Evolutionary conservation across 1,284 basidiomycete species (phyloP).

Genomic region (Naganishia albida): DNA sequence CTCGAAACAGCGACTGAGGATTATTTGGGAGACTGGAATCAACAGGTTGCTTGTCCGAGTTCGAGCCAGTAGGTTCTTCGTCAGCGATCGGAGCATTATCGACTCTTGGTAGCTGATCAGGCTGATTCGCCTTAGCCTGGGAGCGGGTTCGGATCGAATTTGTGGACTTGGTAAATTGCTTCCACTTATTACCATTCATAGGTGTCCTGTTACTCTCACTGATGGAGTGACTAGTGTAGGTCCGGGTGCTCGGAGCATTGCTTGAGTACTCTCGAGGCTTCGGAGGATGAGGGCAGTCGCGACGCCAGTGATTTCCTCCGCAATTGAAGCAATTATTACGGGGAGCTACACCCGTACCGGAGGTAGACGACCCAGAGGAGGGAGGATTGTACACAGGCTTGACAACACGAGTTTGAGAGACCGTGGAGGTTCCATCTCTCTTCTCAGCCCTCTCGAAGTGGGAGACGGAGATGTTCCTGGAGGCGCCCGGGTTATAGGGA

Average conservation of each 20-base stretch:
- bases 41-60: background rate
- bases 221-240: background rate
- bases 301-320: conserved; percentile 14
- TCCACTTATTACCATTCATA: conserved; percentile 19
- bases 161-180: background rate
- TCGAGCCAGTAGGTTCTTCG: background rate
- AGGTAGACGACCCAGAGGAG: background rate
- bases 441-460: conserved; percentile 2
- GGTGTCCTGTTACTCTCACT: conserved; percentile 14
- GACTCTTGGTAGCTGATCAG: no score
- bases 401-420: background rate
- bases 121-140: no score
- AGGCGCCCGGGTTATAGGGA: no score
- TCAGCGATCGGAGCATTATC: background rate
- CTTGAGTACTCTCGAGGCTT: conserved; percentile 3
- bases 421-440: background rate
- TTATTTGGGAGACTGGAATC: background rate
- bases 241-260: background rate
- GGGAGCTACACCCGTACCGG: background rate
- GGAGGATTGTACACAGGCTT: background rate
- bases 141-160: background rate
- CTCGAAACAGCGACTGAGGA: no score
- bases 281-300: conserved; percentile 4
- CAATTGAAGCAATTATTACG: conserved; percentile 16
- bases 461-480: background rate